Evolutionary conservation across 345 rosid genomes (phyloP).

Genomic region (Syzygium jambos): DNA sequence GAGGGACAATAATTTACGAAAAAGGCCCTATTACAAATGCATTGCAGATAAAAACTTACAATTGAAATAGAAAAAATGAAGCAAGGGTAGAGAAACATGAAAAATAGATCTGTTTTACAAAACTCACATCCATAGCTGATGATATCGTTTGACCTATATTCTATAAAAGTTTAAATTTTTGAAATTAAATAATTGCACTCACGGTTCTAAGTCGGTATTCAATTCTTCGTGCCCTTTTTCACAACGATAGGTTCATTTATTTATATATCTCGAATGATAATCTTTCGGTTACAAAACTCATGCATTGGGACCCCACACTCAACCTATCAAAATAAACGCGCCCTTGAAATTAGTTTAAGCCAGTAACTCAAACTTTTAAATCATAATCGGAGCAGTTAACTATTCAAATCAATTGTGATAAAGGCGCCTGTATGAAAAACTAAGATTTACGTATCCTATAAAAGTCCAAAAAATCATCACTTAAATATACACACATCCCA

Average conservation of each 20-base stretch:
- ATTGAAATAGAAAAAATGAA: background rate
- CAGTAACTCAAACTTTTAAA: background rate
- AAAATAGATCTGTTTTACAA: background rate
- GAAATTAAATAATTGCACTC: background rate
- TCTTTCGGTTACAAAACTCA: background rate
- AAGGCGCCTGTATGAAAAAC: background rate
- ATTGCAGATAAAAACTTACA: background rate
- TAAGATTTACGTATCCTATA: too few species aligned
- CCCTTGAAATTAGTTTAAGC: background rate
- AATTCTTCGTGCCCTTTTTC: too few species aligned
- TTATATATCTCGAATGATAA: background rate
- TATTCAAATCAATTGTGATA: background rate
- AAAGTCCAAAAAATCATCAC: too few species aligned
- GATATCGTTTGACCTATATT: background rate
- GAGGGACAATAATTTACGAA: background rate
- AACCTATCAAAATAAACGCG: background rate
- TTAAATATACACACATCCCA: too few species aligned
- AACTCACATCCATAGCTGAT: background rate
- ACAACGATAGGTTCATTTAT: background rate
- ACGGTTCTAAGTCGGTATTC: background rate
- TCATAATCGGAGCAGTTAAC: too few species aligned
- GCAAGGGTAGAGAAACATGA: background rate
- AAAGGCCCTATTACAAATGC: background rate
- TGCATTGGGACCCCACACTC: accelerated
- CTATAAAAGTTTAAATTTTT: background rate